Evolutionary conservation across 768 basidiomycete species (phyloP), one percentile per base, ranked within the genome.

Genomic region (Flagelloscypha sp.): DNA sequence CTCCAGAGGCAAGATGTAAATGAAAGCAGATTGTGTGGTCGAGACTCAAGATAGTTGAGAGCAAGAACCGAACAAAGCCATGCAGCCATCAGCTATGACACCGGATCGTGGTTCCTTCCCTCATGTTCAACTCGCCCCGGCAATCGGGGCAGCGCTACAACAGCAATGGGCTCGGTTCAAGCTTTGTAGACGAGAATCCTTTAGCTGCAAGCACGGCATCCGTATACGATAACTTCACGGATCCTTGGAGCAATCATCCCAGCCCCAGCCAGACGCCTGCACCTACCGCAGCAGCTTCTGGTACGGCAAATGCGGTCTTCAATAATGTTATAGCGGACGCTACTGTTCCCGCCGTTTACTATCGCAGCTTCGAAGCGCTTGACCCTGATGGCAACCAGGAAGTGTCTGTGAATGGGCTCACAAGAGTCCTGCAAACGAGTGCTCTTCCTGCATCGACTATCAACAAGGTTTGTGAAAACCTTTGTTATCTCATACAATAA

Each of bases 71-170:
- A n/a, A n/a, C n/a, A n/a, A n/a, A n/a, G n/a, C n/a, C n/a, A n/a
- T n/a, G n/a, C n/a, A n/a, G n/a, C n/a, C n/a, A n/a, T n/a, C n/a
- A n/a, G n/a, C n/a, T n/a, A n/a, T n/a, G n/a, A n/a, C n/a, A n/a
- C n/a, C n/a, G n/a, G n/a, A n/a, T n/a, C n/a, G n/a, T n/a, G n/a
- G n/a, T n/a, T n/a, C n/a, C n/a, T n/a, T n/a, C n/a, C n/a, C n/a
- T n/a, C 36, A 89, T 89, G 85, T 89, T 89, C 67, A 88, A 89
- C 65, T 72, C 84, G 33, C 85, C 85, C 36, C 72, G 86, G 33
- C 75, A 78, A 27, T 74, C 68, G 17, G n/a, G n/a, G n/a, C 83
- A 82, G 47, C 66, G 79, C 41, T 85, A 87, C 49, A 65, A 67
- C 31, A 63, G 66, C 25, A 67, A 63, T 16, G 74, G 75, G 27